Evolutionary conservation across 495 filamentous ascomycete genomes (phyloP).

Genomic region (Hypoxylon trugodes): DNA sequence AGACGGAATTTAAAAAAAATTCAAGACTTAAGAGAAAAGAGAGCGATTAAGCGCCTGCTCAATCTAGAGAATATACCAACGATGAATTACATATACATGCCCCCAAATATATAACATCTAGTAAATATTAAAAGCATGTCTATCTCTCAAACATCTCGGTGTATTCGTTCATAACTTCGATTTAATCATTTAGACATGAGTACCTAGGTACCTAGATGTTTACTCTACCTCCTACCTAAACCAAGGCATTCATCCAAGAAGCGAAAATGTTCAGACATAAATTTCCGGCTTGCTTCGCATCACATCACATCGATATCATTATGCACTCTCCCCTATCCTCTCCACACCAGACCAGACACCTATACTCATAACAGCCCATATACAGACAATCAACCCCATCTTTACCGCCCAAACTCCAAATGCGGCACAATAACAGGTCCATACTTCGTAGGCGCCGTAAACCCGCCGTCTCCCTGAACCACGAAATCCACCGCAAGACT

Average conservation of each 20-base stretch:
- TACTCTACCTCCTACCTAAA: neutral
- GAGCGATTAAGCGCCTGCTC: no score
- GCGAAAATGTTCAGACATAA: neutral
- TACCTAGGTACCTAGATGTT: slow-evolving; percentile 22
- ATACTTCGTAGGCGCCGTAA: slow-evolving; percentile 87
- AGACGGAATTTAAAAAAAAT: no score
- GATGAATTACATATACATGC: neutral
- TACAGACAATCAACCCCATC: neutral
- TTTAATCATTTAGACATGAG: slow-evolving; percentile 27
- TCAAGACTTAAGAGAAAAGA: no score
- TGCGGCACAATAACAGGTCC: slow-evolving; percentile 95
- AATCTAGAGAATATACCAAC: no score
- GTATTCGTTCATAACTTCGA: slow-evolving; percentile 16
- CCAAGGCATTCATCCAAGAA: slow-evolving; percentile 1
- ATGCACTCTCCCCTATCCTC: neutral
- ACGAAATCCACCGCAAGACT: slow-evolving; percentile 96
- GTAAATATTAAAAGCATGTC: no score
- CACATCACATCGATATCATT: neutral
- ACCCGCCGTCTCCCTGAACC: slow-evolving; percentile 88
- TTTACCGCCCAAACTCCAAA: slow-evolving; percentile 79
- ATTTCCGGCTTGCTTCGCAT: neutral
- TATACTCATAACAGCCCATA: neutral
- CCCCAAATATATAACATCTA: no score
- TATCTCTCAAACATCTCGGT: no score
- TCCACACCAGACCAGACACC: neutral